Evolutionary conservation across 2,329 filamentous ascomycete genomes (phyloP), one percentile per base, ranked within the genome.

Genomic region (Cercospora sojina): DNA sequence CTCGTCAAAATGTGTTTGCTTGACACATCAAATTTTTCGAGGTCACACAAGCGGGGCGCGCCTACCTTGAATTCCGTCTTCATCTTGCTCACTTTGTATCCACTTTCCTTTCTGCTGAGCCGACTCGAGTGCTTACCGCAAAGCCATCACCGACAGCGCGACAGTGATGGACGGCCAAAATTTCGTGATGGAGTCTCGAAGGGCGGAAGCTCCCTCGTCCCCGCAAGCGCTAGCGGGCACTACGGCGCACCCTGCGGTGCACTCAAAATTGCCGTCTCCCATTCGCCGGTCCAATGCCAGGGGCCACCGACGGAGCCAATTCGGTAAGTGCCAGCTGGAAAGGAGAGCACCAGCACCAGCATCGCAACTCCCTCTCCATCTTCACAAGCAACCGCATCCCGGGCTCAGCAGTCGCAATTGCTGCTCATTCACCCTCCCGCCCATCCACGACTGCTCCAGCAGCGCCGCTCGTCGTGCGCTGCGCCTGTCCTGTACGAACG

Each of bases 1-100:
- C 61, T 59, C 53, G 27, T 49, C 38, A 29, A 41, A 60, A 32
- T 20, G 27, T 58, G 51, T 43, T 64, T 65, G 41, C 66, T 53
- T 31, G 53, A n/a, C 25, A 27, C 53, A 56, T 32, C 53, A 18
- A 29, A 32, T 53, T 23, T 62, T 25, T 47, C 32, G 64, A 25
- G n/a, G 59, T 49, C 31, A 58, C 51, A 59, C 57, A 25, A 55
- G 64, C 47, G 47, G 65, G 32, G 59, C 25, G 66, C 38, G 66
- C 80, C 70, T 81, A 96, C 94, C 88, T 95, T 96, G 81, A 98
- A 99, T 82, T 98, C 94, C 73, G 93, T 98, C 91, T 98, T 99
- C 95, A 99, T 99, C 41, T 31, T 67, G 62, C 49, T 18, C 41
- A 27, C 47, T 51, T n/a, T 27, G 23, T 27, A n/a, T 13, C 47